Conservation (phyloP, 345 rosid species). For the Eucalyptus cloeziana region DNA sequence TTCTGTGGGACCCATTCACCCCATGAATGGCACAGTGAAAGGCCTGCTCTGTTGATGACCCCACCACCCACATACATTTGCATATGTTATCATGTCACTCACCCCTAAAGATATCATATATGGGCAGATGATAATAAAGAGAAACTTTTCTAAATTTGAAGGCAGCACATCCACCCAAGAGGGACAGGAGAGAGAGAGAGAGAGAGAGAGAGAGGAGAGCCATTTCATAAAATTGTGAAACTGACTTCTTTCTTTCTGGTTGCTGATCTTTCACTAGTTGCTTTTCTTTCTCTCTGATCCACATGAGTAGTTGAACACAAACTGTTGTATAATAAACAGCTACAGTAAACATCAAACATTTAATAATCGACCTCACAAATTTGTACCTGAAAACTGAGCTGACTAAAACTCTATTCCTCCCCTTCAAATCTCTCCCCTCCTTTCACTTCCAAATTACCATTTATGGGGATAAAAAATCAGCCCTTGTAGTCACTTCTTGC, state of each 20-base stretch:
- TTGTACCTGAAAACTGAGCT: background rate
- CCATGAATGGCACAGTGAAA: background rate
- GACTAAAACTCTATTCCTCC: background rate
- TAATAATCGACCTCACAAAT: background rate
- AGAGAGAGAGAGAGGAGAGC: background rate
- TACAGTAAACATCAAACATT: background rate
- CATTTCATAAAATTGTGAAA: background rate
- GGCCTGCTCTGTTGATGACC: background rate
- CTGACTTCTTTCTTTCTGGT: background rate
- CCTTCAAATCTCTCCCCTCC: background rate
- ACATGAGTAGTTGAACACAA: slow-evolving; percentile 2
- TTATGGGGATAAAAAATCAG: background rate
- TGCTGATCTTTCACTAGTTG: background rate
- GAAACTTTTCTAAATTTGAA: background rate
- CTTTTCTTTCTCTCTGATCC: background rate
- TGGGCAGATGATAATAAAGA: background rate
- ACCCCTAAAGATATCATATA: background rate
- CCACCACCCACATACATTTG: background rate
- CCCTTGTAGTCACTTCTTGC: background rate
- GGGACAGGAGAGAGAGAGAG: background rate
- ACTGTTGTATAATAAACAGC: background rate
- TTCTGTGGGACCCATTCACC: background rate
- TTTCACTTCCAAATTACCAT: background rate
- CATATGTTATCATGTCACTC: background rate
- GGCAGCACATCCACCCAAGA: background rate